Base-by-base conservation (phyloP, 2,329 filamentous ascomycete genomes). In the Claviceps pazoutovae region DNA sequence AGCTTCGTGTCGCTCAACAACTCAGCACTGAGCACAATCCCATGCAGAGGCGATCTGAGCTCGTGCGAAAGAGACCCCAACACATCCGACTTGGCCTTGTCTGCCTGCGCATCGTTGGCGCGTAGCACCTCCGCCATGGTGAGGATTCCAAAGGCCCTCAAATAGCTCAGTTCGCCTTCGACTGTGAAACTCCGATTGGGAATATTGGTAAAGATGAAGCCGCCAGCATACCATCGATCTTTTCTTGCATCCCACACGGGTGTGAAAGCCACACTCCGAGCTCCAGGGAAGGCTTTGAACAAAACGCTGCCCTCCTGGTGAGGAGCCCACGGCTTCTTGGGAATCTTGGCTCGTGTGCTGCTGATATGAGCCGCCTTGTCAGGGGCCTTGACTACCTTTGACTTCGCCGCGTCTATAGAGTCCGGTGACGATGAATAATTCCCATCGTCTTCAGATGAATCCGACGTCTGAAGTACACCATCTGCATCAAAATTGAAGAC, bases 21-120 rank as follows among this genome's bases (percentile, higher is more conserved):
- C 56, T 80, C 76, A 1, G 71, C 68, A 50, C 68, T 76, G 0
- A 76, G 72, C 0, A 83, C 62, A 30, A 83, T 74, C 2, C 79
- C 80, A 51, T 83, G 79, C 0, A 83, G 65, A 0, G 80, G 80
- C 2, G 74, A 80, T 5, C 80, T 69, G 9, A 83, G 63, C 58
- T 83, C 80, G 57, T 83, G 80, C 2, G 75, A 79, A 5, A 83
- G 72, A 1, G 75, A 80, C 0, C 75, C 75, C 7, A 83, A 70
- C 30, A 80, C 74, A 52, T 81, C 77, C 1, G 73, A 73, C 60
- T 80, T 80, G 38, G 75, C 73, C 50, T 68, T 71, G 39, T 72
- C 68, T 0, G 67, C 65, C 9, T 62, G 59, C 11, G 62, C 13
- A 49, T 0, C 64, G 58, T 13, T 69, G 61, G 5, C 78, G 54